Evolutionary conservation across 2,329 filamentous ascomycete genomes (phyloP), one percentile per base, ranked within the genome.

Genomic region (Phialophora macrospora): DNA sequence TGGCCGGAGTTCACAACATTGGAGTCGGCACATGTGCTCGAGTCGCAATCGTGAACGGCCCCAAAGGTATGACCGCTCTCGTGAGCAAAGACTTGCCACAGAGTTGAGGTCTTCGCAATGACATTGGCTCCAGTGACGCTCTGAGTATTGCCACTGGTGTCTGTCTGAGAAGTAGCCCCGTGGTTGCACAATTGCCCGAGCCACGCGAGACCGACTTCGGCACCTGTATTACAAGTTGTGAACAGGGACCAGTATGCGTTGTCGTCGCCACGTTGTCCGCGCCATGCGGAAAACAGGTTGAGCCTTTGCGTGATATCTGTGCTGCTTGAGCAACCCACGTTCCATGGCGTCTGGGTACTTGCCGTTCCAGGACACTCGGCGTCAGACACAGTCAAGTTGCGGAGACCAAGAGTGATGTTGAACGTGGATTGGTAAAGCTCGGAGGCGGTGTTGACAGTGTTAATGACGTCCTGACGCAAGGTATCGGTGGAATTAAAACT

Each of bases 81-180:
- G 76, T 98, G 94, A 32, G 94, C 94, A 78, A 98, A 92, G 65
- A 98, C 90, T 76, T 97, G 93, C 94, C 94, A 98, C 75, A 97
- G 93, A 2, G 87, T 90, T 24, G 86, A 84, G 0, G 92, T 96
- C 69, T 87, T 87, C 28, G 95, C 88, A 24, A 99, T 92, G 0
- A 99, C 91, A 75, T 97, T 98, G 67, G 94, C 89, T 34, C 91
- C 91, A 22, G 90, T 88, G 32, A 96, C 90, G 0, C 88, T 91
- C 77, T 95, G 90, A 67, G 78, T 80, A 38, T 77, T 76, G 2
- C 81, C 80, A 30, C 81, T 81, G 28, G 79, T 77, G 12, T 75
- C 80, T 49, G 83, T 79, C 22, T 86, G 84, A 4, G 81, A 80
- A 55, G 84, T 82, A 2, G 90, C 82, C 30, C 85, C 85, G 30